phyloP scores from a whole-genome alignment of 164 flowering plant genomes.

The Protea cynaroides region DNA sequence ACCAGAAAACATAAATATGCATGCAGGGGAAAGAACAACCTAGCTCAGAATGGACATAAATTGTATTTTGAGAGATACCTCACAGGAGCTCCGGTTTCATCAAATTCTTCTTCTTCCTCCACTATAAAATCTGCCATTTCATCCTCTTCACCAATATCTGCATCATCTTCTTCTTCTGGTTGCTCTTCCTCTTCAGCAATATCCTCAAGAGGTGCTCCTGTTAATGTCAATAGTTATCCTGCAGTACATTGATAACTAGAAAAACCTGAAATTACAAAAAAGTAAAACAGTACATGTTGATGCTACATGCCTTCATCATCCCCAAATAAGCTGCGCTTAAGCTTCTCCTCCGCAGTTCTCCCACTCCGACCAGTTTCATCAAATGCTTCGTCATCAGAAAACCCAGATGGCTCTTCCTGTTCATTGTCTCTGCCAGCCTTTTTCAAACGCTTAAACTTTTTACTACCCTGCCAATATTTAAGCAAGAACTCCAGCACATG shows the following conservation, averaged over 20 bases:
- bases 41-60: neutral
- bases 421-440: slow-evolving; percentile 68
- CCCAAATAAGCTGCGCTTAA: slow-evolving; percentile 74
- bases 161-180: slow-evolving; percentile 71
- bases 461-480: slow-evolving; percentile 42
- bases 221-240: too few species aligned
- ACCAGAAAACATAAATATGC: slow-evolving; percentile 1
- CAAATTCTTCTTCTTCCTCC: slow-evolving; percentile 66
- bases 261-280: too few species aligned
- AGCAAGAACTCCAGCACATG: neutral
- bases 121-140: slow-evolving; percentile 97
- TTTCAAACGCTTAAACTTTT: slow-evolving; percentile 83
- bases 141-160: slow-evolving; percentile 76
- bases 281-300: too few species aligned
- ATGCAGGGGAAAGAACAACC: neutral
- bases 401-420: slow-evolving; percentile 44
- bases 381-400: slow-evolving; percentile 68
- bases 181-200: slow-evolving; percentile 84
- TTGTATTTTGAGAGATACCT: slow-evolving; percentile 36
- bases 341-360: slow-evolving; percentile 74
- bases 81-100: slow-evolving; percentile 69
- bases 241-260: too few species aligned
- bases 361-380: slow-evolving; percentile 52
- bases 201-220: slow-evolving; percentile 62
- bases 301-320: slow-evolving; percentile 60